These are phyloP conservation scores for Brassica nigra DNA, from an alignment of 345 rosid species.

Conservation along the genomic window DNA sequence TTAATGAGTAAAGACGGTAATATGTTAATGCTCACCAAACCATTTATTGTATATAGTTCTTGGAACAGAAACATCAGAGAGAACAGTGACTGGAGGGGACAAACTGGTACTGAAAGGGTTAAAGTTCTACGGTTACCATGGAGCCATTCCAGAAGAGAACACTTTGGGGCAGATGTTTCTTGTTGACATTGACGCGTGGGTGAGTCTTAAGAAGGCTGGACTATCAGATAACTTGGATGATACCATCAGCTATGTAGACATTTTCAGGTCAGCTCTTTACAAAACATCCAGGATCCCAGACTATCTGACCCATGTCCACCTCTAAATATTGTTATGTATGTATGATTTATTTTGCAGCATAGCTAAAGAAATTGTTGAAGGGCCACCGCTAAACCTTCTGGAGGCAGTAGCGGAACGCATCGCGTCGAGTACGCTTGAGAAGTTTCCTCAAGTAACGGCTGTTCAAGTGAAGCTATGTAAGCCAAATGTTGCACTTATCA, in stretches of 20 bases:
- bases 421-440: slow-evolving; percentile 55
- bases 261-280: slow-evolving; percentile 58
- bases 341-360: slow-evolving; percentile 47
- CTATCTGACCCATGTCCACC: background rate
- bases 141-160: slow-evolving; percentile 74
- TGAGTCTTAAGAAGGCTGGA: slow-evolving; percentile 78
- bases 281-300: too few species aligned
- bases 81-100: slow-evolving; percentile 20
- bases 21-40: background rate
- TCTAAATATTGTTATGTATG: background rate
- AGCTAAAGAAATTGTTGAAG: slow-evolving; percentile 71
- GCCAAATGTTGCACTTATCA: slow-evolving; percentile 83
- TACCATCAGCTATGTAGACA: slow-evolving; percentile 79
- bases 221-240: slow-evolving; percentile 61
- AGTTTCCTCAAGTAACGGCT: slow-evolving; percentile 52
- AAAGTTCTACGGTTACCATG: slow-evolving; percentile 88
- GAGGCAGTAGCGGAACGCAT: slow-evolving; percentile 78
- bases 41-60: background rate
- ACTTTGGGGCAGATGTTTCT: slow-evolving; percentile 80
- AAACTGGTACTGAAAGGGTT: slow-evolving; percentile 62
- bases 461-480: slow-evolving; percentile 73
- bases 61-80: slow-evolving; percentile 16
- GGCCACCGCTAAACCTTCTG: slow-evolving; percentile 62
- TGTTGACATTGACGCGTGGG: slow-evolving; percentile 90
- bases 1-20: too few species aligned